Base-by-base conservation (phyloP, 2,329 filamentous ascomycete species). In the Trichoderma koningii region DNA sequence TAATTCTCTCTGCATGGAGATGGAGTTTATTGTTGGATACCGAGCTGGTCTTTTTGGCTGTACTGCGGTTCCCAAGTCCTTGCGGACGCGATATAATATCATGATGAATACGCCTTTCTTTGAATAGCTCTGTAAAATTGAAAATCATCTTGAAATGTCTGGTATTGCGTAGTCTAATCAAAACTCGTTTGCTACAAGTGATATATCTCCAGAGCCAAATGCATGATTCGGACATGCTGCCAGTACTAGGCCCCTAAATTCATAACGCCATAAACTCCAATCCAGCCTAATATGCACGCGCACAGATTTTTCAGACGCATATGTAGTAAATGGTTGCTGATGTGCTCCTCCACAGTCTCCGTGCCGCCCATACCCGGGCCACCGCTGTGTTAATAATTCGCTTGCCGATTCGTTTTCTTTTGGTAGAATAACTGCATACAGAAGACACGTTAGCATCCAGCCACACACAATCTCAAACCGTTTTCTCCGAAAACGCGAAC, bases 391-490 rank as follows among this genome's bases (percentile, higher is more conserved):
- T 86, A 87, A 75, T 85, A 87, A 74, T 81, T 81, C 66, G 80
- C 71, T 68, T 79, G 79, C 74, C 85, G 83, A 82, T 87, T 87
- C 70, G 85, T 87, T 79, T 87, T 87, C 77, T 87, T 87, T 80
- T 87, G 85, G 75, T 87, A 87, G 72, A 87, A 87, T 66, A 87
- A 74, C 84, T 86, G 69, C 59, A 57, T 55, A 64, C 47, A 63
- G 30, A 64, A 64, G 53, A 28, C 5, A 38, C 12, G 65, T 55
- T 61, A 60, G 59, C 52, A 62, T 44, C 34, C 19, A 14, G 30
- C 19, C 7, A 30, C 30, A 30, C 30, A 9, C 30, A 30, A 17
- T 23, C 10, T 23, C 12, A 19, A n/a, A 7, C 9, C 30, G 30
- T n/a, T 7, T 38, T 30, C 9, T 23, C 15, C 23, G 5, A n/a